Base-by-base conservation (phyloP, 2,329 filamentous ascomycete species). In the Phialophora tarda region DNA sequence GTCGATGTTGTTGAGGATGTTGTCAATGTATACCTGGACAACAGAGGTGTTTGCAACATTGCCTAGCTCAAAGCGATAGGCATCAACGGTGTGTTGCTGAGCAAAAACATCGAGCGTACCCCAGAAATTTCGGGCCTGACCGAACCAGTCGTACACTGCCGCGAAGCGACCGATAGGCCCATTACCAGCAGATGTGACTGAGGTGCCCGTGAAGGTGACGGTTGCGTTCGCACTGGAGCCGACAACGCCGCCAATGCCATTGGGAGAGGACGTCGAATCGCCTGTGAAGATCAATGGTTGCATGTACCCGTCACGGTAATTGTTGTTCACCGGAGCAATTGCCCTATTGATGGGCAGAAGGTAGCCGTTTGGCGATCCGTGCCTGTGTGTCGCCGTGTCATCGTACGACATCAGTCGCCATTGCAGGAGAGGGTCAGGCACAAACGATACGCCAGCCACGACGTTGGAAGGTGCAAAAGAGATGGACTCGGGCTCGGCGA, bases 191-290 rank as follows among this genome's bases (percentile, higher is more conserved):
- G 84, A 89, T 1, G 88, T 89, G 69, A 92, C 86, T 1, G 84
- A 78, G 2, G 79, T 73, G 0, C 81, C 83, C 0, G 89, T 88
- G 0, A 91, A 89, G 0, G 89, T 89, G 11, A 84, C 81, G 1
- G 83, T 59, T 11, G 55, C 34, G 11, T 59, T 59, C 8, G 14
- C 21, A 30, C 24, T 26, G 10, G 62, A 41, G 8, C 8, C 17
- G 11, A 59, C 28, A 11, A 64, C 55, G 21, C 62, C 81, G 1
- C 86, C 83, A 73, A 86, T 88, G 2, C 90, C 85, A 78, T 93
- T 93, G 0, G 91, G 91, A 88, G 88, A 93, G 78, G 93, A 93
- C 79, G 93, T 93, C 70, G 90, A 86, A 0, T 84, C 88, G 55
- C 91, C 89, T 74, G 88, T 89, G 24, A 85, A 86, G 70, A 95